These are phyloP conservation scores for Amoebophrya sp. DNA, from an alignment of 169 alveolate species.

Conservation along the genomic window DNA sequence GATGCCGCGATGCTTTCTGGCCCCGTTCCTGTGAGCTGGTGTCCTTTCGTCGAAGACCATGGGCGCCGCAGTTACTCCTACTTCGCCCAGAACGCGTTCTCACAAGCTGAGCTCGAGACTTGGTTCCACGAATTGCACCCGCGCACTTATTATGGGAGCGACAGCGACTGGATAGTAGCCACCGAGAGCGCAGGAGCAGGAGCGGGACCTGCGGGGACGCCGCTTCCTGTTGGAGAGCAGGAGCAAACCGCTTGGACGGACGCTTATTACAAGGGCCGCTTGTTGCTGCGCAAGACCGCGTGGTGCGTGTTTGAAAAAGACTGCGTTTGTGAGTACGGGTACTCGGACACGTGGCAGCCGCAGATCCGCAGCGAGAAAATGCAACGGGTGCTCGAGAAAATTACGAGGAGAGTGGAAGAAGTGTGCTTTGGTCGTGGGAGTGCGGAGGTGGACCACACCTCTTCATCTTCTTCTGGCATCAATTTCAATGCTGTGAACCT, in stretches of 20 bases:
- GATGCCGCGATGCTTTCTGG: too few species aligned
- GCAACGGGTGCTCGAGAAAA: background rate
- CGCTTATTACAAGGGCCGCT: background rate
- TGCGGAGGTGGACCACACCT: background rate
- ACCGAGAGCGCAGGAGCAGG: too few species aligned
- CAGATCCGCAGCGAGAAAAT: background rate
- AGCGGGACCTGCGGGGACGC: too few species aligned
- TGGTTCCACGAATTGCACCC: background rate
- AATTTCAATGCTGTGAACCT: background rate
- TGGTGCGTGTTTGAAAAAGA: background rate
- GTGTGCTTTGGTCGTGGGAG: background rate
- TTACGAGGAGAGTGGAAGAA: too few species aligned
- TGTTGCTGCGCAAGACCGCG: background rate
- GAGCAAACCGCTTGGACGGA: background rate
- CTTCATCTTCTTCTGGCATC: background rate
- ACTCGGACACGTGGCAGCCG: background rate
- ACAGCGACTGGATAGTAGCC: background rate
- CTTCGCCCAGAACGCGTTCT: background rate
- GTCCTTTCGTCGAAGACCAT: background rate
- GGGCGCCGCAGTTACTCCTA: background rate
- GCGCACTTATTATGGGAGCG: background rate
- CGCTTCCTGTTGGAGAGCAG: too few species aligned
- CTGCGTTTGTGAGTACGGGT: background rate
- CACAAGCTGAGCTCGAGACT: background rate
- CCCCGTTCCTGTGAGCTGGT: too few species aligned